A percentile compares a stretch with the other conserved stretches of the same genome.
Evolutionary conservation across 208 protist genomes (phyloP).

Genomic region (Trypanosoma mega): DNA sequence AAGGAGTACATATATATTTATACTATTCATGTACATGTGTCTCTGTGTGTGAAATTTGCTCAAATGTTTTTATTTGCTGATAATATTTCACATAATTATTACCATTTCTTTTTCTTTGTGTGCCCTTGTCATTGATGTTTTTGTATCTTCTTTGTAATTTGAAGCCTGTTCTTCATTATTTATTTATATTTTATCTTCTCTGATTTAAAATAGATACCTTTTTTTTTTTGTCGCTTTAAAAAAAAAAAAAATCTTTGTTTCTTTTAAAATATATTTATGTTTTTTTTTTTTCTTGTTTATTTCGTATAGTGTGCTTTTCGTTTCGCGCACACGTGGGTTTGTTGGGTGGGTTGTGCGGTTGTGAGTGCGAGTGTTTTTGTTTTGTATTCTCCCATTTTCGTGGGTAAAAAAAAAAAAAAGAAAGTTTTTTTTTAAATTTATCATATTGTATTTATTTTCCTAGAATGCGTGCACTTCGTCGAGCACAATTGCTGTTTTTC

Average conservation of each 20-base stretch:
- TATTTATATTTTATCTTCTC: too few relatives aligned
- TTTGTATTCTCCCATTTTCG: background rate
- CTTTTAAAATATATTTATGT: background rate
- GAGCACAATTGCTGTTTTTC: background rate
- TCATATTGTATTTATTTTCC: background rate
- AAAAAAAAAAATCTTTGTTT: constrained; percentile 6
- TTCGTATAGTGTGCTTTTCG: constrained; percentile 3
- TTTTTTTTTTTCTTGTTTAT: constrained; percentile 3
- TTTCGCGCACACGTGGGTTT: background rate
- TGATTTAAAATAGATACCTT: too few relatives aligned
- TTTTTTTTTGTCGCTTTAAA: background rate
- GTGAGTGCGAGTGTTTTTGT: background rate
- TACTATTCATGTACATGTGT: too few relatives aligned
- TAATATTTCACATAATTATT: too few relatives aligned
- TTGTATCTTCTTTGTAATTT: too few relatives aligned
- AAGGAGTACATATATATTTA: too few relatives aligned
- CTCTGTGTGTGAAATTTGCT: too few relatives aligned
- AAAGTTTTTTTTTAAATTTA: background rate
- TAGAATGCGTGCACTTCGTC: background rate
- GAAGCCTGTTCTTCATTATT: too few relatives aligned
- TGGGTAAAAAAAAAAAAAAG: background rate
- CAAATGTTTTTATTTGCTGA: too few relatives aligned
- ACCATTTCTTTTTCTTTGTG: too few relatives aligned
- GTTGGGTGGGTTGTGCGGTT: background rate
- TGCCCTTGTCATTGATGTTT: too few relatives aligned